Evolutionary conservation across 495 filamentous ascomycete species (phyloP), one percentile per base, ranked within the genome.

Genomic region (Cairneyella variabilis): DNA sequence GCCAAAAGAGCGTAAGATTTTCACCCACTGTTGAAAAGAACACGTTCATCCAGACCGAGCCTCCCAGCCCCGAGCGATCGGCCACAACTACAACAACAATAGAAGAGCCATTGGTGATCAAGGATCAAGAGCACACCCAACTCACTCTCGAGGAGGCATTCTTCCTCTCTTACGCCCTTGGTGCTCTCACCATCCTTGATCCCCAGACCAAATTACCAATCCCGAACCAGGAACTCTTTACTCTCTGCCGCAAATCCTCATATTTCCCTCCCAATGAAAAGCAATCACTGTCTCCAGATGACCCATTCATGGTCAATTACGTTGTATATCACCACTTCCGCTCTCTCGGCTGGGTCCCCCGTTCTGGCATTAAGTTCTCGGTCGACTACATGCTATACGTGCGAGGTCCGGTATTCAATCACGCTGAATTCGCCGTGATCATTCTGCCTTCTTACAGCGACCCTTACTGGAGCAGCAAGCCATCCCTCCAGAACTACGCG

Each of bases 271-370:
- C 57, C 1, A 25, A 27, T 0, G 56, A 66, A 2, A 60, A 59
- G 11, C 53, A 62, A 5, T 56, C 63, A 42, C 65, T 81, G 21
- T 69, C 75, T 48, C 79, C 84, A 0, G 87, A 95, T 69, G 88
- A 95, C 59, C 81, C 86, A 0, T 97, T 99, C 69, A 72, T 96
- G 39, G 64, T 93, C 20, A 83, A 86, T 28, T 99, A 97, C 64
- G 80, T 82, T 26, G 88, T 86, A 12, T 99, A 96, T 63, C 93
- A 99, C 62, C 93, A 99, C 67, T 99, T 93, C 71, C 89, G 93
- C 21, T 95, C 91, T 6, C 77, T 97, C 0, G 93, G 93, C 41
- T 99, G 93, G 93, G 89, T 96, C n/a, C 83, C 92, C 0, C 86
- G 95, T 16, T 82, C 88, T 21, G 93, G 95, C 36, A 82, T 96